These are phyloP conservation scores for Neocatenulostroma microsporum DNA, from an alignment of 2,329 filamentous ascomycete species.

Conservation along the genomic window DNA sequence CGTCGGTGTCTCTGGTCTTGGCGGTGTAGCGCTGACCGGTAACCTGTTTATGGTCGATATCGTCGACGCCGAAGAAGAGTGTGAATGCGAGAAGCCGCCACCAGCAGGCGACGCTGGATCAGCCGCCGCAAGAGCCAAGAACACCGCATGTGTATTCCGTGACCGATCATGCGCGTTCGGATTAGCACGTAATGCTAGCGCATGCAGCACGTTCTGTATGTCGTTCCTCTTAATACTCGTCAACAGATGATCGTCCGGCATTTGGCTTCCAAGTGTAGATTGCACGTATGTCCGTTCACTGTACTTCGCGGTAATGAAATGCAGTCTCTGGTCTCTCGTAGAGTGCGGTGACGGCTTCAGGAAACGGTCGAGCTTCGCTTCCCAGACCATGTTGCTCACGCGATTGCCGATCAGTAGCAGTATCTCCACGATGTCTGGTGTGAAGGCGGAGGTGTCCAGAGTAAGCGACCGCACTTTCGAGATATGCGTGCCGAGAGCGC, in stretches of 20 bases:
- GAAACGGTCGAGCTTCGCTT: constrained; percentile 67
- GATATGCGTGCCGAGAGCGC: constrained; percentile 93
- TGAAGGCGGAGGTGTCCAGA: constrained; percentile 92
- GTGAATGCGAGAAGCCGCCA: constrained; percentile 29
- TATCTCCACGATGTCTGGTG: constrained; percentile 91
- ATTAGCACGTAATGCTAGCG: constrained; percentile 75
- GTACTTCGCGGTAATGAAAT: constrained; percentile 93
- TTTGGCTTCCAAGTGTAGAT: constrained; percentile 56
- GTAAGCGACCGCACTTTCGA: constrained; percentile 95
- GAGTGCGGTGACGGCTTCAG: constrained; percentile 69
- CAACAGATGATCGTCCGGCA: constrained; percentile 78
- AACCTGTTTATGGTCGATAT: constrained; percentile 1
- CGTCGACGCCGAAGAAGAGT: constrained; percentile 30
- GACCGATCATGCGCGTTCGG: constrained; percentile 82
- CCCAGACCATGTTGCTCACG: constrained; percentile 95
- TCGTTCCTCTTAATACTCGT: constrained; percentile 95
- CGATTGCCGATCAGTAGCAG: constrained; percentile 86
- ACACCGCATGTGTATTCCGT: constrained; percentile 79
- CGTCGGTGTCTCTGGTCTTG: constrained; percentile 35
- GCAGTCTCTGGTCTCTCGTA: constrained; percentile 81
- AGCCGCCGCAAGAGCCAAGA: constrained; percentile 82
- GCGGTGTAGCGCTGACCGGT: constrained; percentile 29
- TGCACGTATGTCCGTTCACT: constrained; percentile 76
- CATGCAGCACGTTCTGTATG: constrained; percentile 86
- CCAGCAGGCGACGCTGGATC: constrained; percentile 69